Base-by-base conservation (phyloP, 768 basidiomycete species). In the Kwoniella heveanensis region DNA sequence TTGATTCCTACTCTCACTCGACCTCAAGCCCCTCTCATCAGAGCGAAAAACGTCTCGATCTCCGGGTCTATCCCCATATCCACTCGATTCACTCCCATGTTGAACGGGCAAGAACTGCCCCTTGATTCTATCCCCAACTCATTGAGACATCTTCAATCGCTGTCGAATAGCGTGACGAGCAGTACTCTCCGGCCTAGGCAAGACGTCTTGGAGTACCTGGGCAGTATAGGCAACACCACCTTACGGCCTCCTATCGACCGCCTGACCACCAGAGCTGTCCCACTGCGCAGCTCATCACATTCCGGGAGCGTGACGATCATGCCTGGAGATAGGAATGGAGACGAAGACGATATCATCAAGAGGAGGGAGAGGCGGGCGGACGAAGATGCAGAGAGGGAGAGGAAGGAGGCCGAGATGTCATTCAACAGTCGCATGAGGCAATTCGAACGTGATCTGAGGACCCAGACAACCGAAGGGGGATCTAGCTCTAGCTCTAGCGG, bases 121-220 rank as follows among this genome's bases (percentile, higher is more conserved):
- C 17, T 49, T 24, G 48, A 19, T 10, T 49, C 48, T 19, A 53
- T 53, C 17, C 58, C 50, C 2, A 60, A 44, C 21, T 51, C 49
- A 15, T n/a, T 60, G 0, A 52, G 25, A 21, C 50, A 60, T 27
- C 13, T 60, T 0, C n/a, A 24, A 26, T 49, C 48, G 5, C 21
- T 49, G 7, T 22, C 48, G 22, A 49, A 26, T 10, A 49, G 48
- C 48, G 48, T 49, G 25, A 22, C 21, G 22, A 8, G 22, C 25
- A 24, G 48, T 9, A 49, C 48, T 8, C 48, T 49, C 22, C 48
- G 25, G 2, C 48, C 48, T 5, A 26, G 22, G 25, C 10, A 24
- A 17, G 15, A 44, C 39, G 39, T 44, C 9, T 17, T 44, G 39
- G 39, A 44, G 39, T 44, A 44, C 39, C 17, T 44, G 39, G 15